These are phyloP conservation scores for Penicillium flavigenum DNA, from an alignment of 495 filamentous ascomycete genomes.

Conservation along the genomic window DNA sequence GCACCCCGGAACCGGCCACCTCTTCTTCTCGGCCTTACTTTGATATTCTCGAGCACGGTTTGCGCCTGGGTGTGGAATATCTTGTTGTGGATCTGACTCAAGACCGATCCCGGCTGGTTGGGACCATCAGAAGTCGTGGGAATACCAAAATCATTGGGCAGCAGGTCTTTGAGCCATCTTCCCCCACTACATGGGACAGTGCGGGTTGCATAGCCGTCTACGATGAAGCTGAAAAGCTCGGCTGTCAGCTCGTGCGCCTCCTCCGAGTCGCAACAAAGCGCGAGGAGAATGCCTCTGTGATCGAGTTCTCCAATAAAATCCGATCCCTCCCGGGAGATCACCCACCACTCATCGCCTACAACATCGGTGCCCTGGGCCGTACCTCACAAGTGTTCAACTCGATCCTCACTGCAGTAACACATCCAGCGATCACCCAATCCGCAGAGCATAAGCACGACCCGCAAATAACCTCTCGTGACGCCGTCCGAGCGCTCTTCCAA, in stretches of 20 bases:
- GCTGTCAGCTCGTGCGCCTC: constrained; percentile 70
- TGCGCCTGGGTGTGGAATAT: constrained; percentile 75
- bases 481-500: constrained; percentile 54
- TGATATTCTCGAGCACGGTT: constrained; percentile 60
- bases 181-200: constrained; percentile 61
- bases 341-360: constrained; percentile 68
- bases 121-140: constrained; percentile 56
- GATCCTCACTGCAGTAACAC: constrained; percentile 67
- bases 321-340: constrained; percentile 36
- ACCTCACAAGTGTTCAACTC: constrained; percentile 66
- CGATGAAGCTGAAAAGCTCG: constrained; percentile 56
- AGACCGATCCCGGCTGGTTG: constrained; percentile 38
- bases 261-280: constrained; percentile 59
- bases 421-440: constrained; percentile 54
- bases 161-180: constrained; percentile 51
- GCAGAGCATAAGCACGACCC: constrained; percentile 36
- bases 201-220: constrained; percentile 56
- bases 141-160: constrained; percentile 75
- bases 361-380: constrained; percentile 65
- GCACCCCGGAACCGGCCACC: constrained; percentile 23
- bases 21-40: constrained; percentile 34
- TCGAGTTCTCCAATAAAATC: constrained; percentile 53
- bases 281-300: constrained; percentile 57
- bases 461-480: constrained; percentile 56
- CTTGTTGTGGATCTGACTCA: constrained; percentile 64